Evolutionary conservation across 176 grass and related monocot genomes (phyloP), one percentile per base, ranked within the genome.

Genomic region (Carex cristatella): DNA sequence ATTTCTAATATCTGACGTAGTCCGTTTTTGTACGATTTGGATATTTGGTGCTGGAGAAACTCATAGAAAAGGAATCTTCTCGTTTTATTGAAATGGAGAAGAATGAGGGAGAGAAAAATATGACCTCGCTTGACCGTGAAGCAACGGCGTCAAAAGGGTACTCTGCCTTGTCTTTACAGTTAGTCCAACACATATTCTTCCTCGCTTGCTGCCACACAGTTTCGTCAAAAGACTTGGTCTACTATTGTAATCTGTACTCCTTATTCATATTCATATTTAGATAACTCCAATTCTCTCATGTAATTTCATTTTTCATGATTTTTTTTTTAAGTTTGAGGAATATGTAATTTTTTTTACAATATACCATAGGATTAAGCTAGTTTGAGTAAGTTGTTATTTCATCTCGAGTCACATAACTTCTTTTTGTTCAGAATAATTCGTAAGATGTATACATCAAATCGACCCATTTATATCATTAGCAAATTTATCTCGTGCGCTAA

Each of bases 141-240:
- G 80, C 80, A 82, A 82, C 80, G 80, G 58, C 79, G 79, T 82
- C 4, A 82, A 65, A 82, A 66, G 79, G 35, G 9, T 32, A 27
- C 30, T 40, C 10, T 65, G 58, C 61, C 59, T 65, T 65, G 33
- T 6, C 58, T 82, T 82, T 27, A 82, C 79, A 82, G 79, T 82
- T 62, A 77, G 49, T 77, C 42, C 48, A 49, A 49, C 46, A 49
- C 46, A 77, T 54, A 77, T 61, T 46, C 12, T 70, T 18, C 30
- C 30, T 8, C 10, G 7, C 55, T 79, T 76, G n/a, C 71, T 76
- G 16, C 18, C 23, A 9, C 46, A 51, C 48, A 51, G 48, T 51
- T 51, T 51, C 10, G 10, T 51, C 7, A 1, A 0, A 14, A 59
- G 13, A 79, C n/a, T 58, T 35, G 75, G 75, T 33, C 19, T 79